Evolutionary conservation across 371 early-diverging fungal genomes (phyloP).

Genomic region (Circinella umbellata): DNA sequence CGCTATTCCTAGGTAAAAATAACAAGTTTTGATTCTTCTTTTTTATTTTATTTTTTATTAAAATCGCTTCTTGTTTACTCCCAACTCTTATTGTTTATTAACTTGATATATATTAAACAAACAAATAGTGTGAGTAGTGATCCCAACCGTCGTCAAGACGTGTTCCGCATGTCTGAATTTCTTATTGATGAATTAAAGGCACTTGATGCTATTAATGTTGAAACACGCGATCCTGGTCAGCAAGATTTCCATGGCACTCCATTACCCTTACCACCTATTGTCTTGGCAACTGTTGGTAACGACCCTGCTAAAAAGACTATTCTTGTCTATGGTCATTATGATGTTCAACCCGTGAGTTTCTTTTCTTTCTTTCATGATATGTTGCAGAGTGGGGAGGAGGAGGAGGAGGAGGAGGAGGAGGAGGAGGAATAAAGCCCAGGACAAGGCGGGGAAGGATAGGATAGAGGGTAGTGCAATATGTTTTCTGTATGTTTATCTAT

Average conservation of each 20-base stretch:
- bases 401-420: no score
- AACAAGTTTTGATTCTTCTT: no score
- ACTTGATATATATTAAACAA: no score
- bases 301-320: constrained; percentile 94
- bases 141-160: constrained; percentile 79
- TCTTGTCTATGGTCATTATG: constrained; percentile 94
- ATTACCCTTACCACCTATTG: constrained; percentile 89
- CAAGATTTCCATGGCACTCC: constrained; percentile 82
- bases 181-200: constrained; percentile 75
- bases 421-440: no score
- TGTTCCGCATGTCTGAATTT: constrained; percentile 92
- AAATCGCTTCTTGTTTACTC: no score
- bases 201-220: constrained; percentile 70
- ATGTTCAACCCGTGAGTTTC: constrained; percentile 83
- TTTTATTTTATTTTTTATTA: no score
- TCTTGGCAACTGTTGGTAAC: constrained; percentile 89
- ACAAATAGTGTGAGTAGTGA: constrained; percentile 79
- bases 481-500: no score
- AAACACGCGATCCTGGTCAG: constrained; percentile 79
- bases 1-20: constrained; percentile 82
- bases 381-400: no score
- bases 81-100: no score
- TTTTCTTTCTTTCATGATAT: no score
- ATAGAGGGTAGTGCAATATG: no score
- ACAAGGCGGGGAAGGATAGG: no score